Evolutionary conservation across 345 rosid species (phyloP).

Genomic region (Aquilaria malaccensis): DNA sequence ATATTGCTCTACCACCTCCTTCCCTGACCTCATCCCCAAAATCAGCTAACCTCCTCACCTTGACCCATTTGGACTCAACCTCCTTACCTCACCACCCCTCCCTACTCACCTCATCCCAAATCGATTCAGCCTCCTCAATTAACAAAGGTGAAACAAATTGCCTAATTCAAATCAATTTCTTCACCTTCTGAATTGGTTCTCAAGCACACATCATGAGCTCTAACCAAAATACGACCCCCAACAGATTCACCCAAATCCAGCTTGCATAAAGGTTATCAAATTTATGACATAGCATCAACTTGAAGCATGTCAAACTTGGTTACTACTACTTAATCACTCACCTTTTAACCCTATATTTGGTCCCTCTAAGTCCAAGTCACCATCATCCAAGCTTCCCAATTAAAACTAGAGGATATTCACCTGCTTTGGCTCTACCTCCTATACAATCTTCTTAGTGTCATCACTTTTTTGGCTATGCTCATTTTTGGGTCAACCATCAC

Average conservation of each 20-base stretch:
- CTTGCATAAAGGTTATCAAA: slow-evolving; percentile 54
- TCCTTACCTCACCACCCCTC: no score
- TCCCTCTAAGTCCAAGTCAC: slow-evolving; percentile 62
- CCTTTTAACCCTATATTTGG: slow-evolving; percentile 59
- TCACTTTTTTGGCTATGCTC: slow-evolving; percentile 51
- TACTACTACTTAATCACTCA: slow-evolving; percentile 71
- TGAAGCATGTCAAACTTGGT: slow-evolving; percentile 84
- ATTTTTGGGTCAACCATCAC: slow-evolving; percentile 65
- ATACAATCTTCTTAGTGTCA: slow-evolving; percentile 65
- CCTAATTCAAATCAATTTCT: slow-evolving; percentile 6
- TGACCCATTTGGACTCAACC: no score
- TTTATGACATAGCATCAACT: slow-evolving; percentile 78
- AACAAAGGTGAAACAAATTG: no score
- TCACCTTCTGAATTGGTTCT: background rate
- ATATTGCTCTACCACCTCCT: no score
- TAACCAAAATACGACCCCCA: slow-evolving; percentile 9
- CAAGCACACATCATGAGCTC: slow-evolving; percentile 28
- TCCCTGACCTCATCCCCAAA: no score
- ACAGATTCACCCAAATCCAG: slow-evolving; percentile 59
- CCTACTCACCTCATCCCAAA: no score
- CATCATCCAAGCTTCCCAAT: slow-evolving; percentile 45
- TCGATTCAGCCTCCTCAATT: no score
- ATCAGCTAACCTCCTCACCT: no score
- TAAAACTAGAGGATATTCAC: slow-evolving; percentile 28
- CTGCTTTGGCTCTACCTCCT: slow-evolving; percentile 63